These are phyloP conservation scores for Laguncularia racemosa DNA, from an alignment of 345 rosid genomes.

Conservation along the genomic window DNA sequence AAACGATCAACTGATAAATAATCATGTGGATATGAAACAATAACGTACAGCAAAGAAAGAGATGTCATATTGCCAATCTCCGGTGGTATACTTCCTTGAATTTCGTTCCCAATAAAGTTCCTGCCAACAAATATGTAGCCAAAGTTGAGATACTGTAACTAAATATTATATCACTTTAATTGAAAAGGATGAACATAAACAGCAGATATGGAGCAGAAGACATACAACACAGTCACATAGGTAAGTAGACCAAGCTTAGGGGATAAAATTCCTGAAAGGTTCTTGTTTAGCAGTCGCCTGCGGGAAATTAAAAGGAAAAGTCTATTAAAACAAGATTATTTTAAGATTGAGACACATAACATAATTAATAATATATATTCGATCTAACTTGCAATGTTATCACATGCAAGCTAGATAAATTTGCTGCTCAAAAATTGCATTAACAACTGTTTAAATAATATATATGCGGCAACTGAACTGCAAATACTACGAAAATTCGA, in stretches of 20 bases:
- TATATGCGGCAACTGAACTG: too few species aligned
- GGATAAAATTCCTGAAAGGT: slow-evolving; percentile 71
- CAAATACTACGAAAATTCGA: too few species aligned
- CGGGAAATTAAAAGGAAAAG: background rate
- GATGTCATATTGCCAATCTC: slow-evolving; percentile 77
- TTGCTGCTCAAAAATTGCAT: too few species aligned
- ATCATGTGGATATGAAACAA: background rate
- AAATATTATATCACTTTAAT: slow-evolving; percentile 6
- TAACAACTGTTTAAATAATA: too few species aligned
- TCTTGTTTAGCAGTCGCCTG: slow-evolving; percentile 73
- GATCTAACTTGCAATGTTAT: too few species aligned
- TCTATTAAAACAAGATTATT: background rate
- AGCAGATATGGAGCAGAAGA: background rate
- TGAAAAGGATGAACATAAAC: background rate
- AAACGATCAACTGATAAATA: background rate
- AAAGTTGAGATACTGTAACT: slow-evolving; percentile 6
- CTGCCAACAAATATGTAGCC: slow-evolving; percentile 26
- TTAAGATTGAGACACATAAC: background rate
- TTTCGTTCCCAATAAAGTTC: slow-evolving; percentile 87
- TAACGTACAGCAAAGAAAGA: slow-evolving; percentile 67
- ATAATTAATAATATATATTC: too few species aligned
- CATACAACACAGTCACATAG: slow-evolving; percentile 53
- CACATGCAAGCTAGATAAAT: too few species aligned
- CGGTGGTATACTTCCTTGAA: slow-evolving; percentile 77
- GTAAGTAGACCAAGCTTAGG: slow-evolving; percentile 74